These are phyloP conservation scores for Schwanniomyces yamadae DNA, from an alignment of 805 yeast genomes.

Conservation along the genomic window DNA sequence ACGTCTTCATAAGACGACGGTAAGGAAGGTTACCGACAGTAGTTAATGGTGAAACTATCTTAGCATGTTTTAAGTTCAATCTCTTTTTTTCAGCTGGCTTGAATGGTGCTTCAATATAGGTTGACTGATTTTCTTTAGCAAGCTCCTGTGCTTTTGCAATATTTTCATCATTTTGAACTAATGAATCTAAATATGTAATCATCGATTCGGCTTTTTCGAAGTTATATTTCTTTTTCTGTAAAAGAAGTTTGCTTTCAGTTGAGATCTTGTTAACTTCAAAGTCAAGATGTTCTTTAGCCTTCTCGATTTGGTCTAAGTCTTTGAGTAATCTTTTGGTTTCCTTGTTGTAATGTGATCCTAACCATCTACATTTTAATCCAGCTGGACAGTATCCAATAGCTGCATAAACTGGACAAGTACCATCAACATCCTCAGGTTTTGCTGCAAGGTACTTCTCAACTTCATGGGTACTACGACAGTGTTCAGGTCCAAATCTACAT, in stretches of 20 bases:
- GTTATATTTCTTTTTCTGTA: constrained; percentile 62
- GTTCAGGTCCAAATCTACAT: constrained; percentile 66
- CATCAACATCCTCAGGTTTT: constrained; percentile 72
- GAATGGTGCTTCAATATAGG: constrained; percentile 76
- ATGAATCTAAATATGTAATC: constrained; percentile 62
- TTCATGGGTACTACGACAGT: constrained; percentile 79
- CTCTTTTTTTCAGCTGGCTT: constrained; percentile 79
- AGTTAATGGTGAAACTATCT: constrained; percentile 91
- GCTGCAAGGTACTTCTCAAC: constrained; percentile 57
- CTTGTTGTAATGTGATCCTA: constrained; percentile 61
- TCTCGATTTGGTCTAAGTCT: constrained; percentile 42
- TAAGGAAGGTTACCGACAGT: constrained; percentile 97
- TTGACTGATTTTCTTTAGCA: constrained; percentile 38
- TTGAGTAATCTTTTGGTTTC: constrained; percentile 45
- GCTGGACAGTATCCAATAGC: constrained; percentile 88
- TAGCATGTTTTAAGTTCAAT: constrained; percentile 66
- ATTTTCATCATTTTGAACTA: constrained; percentile 44
- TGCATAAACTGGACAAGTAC: constrained; percentile 78
- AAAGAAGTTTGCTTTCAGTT: constrained; percentile 40
- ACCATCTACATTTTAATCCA: constrained; percentile 92
- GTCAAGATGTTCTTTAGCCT: constrained; percentile 30
- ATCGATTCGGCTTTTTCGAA: constrained; percentile 58
- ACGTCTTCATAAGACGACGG: constrained; percentile 83
- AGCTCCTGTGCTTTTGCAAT: constrained; percentile 33
- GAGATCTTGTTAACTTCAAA: constrained; percentile 66